Evolutionary conservation across 352 stramenopile species (phyloP).

Genomic region (Globisporangium nunn): DNA sequence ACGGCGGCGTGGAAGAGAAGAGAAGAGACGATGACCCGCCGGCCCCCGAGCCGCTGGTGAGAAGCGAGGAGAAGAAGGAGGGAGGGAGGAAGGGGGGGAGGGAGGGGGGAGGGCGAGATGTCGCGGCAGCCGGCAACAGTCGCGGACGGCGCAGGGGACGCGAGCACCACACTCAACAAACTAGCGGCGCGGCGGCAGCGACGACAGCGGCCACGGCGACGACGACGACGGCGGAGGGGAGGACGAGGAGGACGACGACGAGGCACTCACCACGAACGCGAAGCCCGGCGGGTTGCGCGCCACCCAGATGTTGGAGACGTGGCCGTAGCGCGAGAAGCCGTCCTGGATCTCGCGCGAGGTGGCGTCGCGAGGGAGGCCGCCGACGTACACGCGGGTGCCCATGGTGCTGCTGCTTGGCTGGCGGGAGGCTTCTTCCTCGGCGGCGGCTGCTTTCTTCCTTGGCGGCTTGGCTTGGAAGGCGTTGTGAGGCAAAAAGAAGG

Average conservation of each 20-base stretch:
- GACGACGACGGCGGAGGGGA: constrained; percentile 3
- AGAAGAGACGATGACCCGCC: constrained; percentile 6
- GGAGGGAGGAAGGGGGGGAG: not conserved
- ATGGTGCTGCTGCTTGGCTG: constrained; percentile 37
- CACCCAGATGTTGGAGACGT: constrained; percentile 86
- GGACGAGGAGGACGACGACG: constrained; percentile 12
- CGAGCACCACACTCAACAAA: constrained; percentile 1
- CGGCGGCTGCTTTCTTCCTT: constrained; percentile 5
- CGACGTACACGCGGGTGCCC: constrained; percentile 80
- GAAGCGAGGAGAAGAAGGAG: not conserved
- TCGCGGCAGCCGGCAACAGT: no score
- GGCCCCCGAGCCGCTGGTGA: not conserved
- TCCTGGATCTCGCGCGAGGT: constrained; percentile 80
- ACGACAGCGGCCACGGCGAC: not conserved
- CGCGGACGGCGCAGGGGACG: not conserved
- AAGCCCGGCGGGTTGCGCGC: constrained; percentile 83
- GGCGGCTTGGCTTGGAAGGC: constrained; percentile 2
- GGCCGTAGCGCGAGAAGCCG: constrained; percentile 75
- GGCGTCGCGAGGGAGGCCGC: constrained; percentile 71
- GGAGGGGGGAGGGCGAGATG: not conserved
- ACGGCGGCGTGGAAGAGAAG: not conserved
- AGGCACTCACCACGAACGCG: constrained; percentile 83
- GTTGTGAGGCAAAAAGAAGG: no score
- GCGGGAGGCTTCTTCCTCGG: no score
- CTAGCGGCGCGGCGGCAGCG: not conserved